Evolutionary conservation across 257 asterid species (phyloP).

Genomic region (Petunia axillaris): DNA sequence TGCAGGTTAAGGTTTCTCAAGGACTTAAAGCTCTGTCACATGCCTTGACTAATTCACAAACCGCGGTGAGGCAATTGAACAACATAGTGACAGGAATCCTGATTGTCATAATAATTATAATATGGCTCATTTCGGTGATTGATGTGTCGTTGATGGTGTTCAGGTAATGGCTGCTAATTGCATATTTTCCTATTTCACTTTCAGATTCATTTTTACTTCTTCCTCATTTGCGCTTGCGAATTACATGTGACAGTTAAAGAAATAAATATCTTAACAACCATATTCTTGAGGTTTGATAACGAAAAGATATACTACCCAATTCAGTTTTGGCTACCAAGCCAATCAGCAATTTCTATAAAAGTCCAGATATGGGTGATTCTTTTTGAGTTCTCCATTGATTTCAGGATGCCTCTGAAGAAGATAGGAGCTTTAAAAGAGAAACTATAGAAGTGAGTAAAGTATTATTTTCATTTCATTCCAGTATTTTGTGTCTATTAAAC

Average conservation of each 20-base stretch:
- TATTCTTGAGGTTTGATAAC: constrained; percentile 63
- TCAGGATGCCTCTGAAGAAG: constrained; percentile 68
- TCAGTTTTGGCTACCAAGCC: constrained; percentile 77
- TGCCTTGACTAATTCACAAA: constrained; percentile 73
- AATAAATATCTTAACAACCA: constrained; percentile 75
- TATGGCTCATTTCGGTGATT: constrained; percentile 91
- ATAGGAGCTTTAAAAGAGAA: constrained; percentile 68
- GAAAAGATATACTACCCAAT: constrained; percentile 74
- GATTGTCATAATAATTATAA: constrained; percentile 45
- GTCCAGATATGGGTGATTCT: constrained; percentile 87
- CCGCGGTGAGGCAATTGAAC: constrained; percentile 73
- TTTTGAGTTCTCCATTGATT: constrained; percentile 71
- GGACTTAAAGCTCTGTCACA: constrained; percentile 87
- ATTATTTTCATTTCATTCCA: background rate
- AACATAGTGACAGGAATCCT: constrained; percentile 57
- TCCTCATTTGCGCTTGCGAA: background rate
- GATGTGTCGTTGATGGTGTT: constrained; percentile 72
- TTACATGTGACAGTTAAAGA: constrained; percentile 78
- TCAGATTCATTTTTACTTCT: constrained; percentile 12
- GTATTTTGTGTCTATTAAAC: too few species aligned
- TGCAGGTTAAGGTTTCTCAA: constrained; percentile 82
- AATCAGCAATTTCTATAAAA: constrained; percentile 77
- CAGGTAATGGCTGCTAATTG: constrained; percentile 47
- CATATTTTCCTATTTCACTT: too few species aligned
- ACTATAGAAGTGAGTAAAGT: constrained; percentile 53